Conservation (phyloP, 805 yeast species). For the Candida nemodendra region DNA sequence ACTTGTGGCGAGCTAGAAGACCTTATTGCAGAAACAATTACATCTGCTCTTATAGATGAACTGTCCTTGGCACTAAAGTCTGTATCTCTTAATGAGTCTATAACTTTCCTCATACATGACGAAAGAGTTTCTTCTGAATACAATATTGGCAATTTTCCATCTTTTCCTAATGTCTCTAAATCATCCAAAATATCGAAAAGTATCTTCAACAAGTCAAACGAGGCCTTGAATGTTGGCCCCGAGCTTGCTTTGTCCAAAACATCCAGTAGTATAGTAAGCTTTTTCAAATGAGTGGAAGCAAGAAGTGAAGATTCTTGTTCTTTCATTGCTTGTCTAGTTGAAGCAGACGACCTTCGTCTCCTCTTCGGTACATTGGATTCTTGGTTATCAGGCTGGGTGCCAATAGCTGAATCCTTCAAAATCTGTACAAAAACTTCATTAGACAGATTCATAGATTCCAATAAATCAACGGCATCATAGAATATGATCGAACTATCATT, state of each 20-base stretch:
- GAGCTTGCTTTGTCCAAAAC: slow-evolving; percentile 56
- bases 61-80: slow-evolving; percentile 48
- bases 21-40: slow-evolving; percentile 86
- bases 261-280: slow-evolving; percentile 76
- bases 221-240: slow-evolving; percentile 21
- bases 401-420: slow-evolving; percentile 45
- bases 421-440: slow-evolving; percentile 57
- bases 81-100: slow-evolving; percentile 49
- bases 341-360: slow-evolving; percentile 78
- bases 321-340: slow-evolving; percentile 72
- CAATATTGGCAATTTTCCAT: slow-evolving; percentile 86
- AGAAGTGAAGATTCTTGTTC: slow-evolving; percentile 67
- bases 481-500: slow-evolving; percentile 36
- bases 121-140: slow-evolving; percentile 91
- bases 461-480: slow-evolving; percentile 53
- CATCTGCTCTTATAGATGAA: slow-evolving; percentile 78
- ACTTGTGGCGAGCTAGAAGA: slow-evolving; percentile 90
- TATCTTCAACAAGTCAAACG: slow-evolving; percentile 38
- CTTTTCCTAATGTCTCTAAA: slow-evolving; percentile 81
- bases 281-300: slow-evolving; percentile 77
- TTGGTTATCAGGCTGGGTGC: slow-evolving; percentile 33
- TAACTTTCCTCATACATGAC: slow-evolving; percentile 73
- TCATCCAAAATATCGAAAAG: slow-evolving; percentile 65
- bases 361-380: slow-evolving; percentile 58
- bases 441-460: slow-evolving; percentile 54